phyloP scores from a whole-genome alignment of 2,329 filamentous ascomycete species.

The Coniella vitis region DNA sequence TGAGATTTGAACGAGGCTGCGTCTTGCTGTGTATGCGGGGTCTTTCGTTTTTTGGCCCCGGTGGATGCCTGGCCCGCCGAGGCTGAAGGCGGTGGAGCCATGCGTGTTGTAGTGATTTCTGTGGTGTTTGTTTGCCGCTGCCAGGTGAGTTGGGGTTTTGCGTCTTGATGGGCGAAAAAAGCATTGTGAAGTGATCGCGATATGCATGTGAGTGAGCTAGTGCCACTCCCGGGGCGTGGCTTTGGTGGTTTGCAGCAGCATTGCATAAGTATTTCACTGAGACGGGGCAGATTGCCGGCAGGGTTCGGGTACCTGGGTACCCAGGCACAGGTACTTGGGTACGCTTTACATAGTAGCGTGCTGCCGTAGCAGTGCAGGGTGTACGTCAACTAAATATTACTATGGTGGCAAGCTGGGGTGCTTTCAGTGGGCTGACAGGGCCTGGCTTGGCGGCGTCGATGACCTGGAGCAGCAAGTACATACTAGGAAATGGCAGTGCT shows the following conservation, averaged over 20 bases:
- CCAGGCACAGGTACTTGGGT: neutral
- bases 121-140: neutral
- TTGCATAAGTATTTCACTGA: no score
- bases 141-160: neutral
- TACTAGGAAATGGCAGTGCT: neutral
- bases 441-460: neutral
- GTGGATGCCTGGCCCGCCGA: conserved; percentile 9
- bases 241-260: no score
- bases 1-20: neutral
- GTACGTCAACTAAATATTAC: neutral
- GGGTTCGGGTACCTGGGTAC: no score
- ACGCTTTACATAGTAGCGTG: neutral
- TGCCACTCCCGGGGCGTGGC: no score
- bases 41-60: conserved; percentile 21
- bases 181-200: neutral
- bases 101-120: neutral
- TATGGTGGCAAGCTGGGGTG: no score
- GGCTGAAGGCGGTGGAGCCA: conserved; percentile 18
- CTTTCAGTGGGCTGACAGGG: neutral
- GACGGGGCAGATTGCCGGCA: no score
- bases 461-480: neutral
- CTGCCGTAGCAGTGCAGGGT: neutral
- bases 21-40: neutral
- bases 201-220: neutral
- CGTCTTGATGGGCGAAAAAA: neutral